Percentiles rank a stretch among this genome's conserved stretches.
Evolutionary conservation across 306 rosid species (phyloP).

Genomic region (Geum urbanum): DNA sequence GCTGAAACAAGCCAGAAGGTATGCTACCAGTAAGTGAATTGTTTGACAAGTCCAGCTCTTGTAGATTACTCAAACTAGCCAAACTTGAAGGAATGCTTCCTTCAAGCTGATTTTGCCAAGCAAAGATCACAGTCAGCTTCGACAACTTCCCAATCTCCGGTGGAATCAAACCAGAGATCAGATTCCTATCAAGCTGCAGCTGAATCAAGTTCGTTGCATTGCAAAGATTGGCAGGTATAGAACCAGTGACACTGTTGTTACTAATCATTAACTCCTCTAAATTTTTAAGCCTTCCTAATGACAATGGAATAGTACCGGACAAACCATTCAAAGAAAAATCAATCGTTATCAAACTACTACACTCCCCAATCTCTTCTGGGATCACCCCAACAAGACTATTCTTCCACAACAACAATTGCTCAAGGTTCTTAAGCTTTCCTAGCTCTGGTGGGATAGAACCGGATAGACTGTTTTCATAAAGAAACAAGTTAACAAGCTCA

Average conservation of each 20-base stretch:
- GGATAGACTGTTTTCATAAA: slow-evolving; percentile 76
- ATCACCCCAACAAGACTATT: slow-evolving; percentile 67
- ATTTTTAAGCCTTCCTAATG: slow-evolving; percentile 46
- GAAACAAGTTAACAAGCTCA: slow-evolving; percentile 70
- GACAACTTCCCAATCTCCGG: slow-evolving; percentile 61
- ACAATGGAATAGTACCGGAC: slow-evolving; percentile 75
- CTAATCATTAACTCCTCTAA: slow-evolving; percentile 92
- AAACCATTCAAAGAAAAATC: slow-evolving; percentile 83
- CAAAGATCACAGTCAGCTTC: slow-evolving; percentile 63
- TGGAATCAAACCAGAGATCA: slow-evolving; percentile 88
- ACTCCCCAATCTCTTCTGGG: slow-evolving; percentile 79
- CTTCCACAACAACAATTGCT: slow-evolving; percentile 78
- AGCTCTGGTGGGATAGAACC: slow-evolving; percentile 78
- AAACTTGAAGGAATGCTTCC: slow-evolving; percentile 80
- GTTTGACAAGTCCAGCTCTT: slow-evolving; percentile 76
- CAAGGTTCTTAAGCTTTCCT: slow-evolving; percentile 73
- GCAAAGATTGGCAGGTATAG: slow-evolving; percentile 69
- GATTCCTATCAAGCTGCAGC: slow-evolving; percentile 83
- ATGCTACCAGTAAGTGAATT: slow-evolving; percentile 71
- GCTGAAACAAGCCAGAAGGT: slow-evolving; percentile 71
- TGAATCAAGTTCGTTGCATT: slow-evolving; percentile 60
- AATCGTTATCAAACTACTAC: slow-evolving; percentile 66
- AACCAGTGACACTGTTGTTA: slow-evolving; percentile 79
- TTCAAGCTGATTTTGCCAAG: slow-evolving; percentile 91
- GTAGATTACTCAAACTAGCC: slow-evolving; percentile 53